Evolutionary conservation across 2,329 filamentous ascomycete genomes (phyloP).

Genomic region (Dothideomycetes sp.): DNA sequence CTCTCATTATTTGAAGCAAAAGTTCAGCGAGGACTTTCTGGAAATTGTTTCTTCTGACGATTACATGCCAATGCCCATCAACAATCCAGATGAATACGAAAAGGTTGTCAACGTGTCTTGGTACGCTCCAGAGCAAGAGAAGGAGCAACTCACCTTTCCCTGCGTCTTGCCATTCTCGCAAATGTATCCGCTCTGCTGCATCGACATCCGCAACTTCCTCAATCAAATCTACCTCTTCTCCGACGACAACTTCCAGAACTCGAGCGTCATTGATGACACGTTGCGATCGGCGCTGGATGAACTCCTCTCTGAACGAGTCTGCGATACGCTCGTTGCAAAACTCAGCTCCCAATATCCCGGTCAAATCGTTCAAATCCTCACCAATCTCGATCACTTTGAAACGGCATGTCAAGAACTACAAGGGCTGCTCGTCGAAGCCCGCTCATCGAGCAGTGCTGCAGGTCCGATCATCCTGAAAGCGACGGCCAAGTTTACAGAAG

Average conservation of each 20-base stretch:
- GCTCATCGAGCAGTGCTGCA: conserved; percentile 70
- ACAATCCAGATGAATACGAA: conserved; percentile 79
- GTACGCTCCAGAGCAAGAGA: conserved; percentile 75
- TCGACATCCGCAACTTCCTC: conserved; percentile 93
- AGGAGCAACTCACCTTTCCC: conserved; percentile 71
- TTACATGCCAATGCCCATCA: conserved; percentile 99
- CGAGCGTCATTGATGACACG: conserved; percentile 81
- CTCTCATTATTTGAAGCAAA: conserved; percentile 75
- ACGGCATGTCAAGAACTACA: conserved; percentile 85
- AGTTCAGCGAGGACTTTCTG: conserved; percentile 92
- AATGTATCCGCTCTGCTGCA: conserved; percentile 98
- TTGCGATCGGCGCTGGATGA: conserved; percentile 77
- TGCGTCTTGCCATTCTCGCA: conserved; percentile 96
- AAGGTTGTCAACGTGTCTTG: conserved; percentile 94
- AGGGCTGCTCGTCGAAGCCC: conserved; percentile 69
- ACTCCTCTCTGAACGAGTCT: conserved; percentile 85
- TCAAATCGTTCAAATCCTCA: conserved; percentile 96
- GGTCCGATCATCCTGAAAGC: conserved; percentile 71
- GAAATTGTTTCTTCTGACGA: conserved; percentile 83
- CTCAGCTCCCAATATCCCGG: conserved; percentile 88
- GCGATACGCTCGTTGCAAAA: conserved; percentile 76
- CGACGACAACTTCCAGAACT: conserved; percentile 89
- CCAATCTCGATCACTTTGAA: conserved; percentile 95
- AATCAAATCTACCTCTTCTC: conserved; percentile 98
- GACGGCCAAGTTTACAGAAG: conserved; percentile 73